These are phyloP conservation scores for Eucalyptus albens DNA, from an alignment of 345 rosid genomes.

Conservation along the genomic window DNA sequence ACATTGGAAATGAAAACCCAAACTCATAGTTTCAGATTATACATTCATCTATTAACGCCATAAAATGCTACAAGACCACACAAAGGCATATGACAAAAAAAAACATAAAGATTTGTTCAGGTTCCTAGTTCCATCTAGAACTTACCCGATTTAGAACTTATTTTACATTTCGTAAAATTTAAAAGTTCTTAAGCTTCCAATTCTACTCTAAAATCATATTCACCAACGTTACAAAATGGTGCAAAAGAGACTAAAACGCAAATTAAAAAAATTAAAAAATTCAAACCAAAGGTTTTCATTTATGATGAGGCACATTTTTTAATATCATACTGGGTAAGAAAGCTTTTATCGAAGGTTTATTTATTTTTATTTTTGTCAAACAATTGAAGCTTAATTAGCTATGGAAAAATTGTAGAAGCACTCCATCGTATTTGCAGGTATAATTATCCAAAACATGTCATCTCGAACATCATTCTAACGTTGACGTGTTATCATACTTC, in stretches of 20 bases:
- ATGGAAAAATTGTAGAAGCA: background rate
- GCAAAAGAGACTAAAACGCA: background rate
- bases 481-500: background rate
- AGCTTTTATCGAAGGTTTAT: background rate
- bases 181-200: no score
- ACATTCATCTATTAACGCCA: no score
- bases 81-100: no score
- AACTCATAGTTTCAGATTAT: no score
- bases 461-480: background rate
- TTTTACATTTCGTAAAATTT: no score
- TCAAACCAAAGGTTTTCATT: background rate
- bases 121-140: fast-evolving
- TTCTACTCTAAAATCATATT: no score
- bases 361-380: no score
- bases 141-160: fast-evolving
- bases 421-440: background rate
- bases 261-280: background rate
- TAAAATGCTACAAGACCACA: fast-evolving
- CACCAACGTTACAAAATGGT: background rate
- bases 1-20: fast-evolving
- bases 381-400: background rate
- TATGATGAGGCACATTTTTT: background rate
- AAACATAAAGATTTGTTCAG: no score
- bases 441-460: background rate
- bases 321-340: background rate